phyloP scores from a whole-genome alignment of 2,329 filamentous ascomycete genomes.

The Pezicula neosporulosa region DNA sequence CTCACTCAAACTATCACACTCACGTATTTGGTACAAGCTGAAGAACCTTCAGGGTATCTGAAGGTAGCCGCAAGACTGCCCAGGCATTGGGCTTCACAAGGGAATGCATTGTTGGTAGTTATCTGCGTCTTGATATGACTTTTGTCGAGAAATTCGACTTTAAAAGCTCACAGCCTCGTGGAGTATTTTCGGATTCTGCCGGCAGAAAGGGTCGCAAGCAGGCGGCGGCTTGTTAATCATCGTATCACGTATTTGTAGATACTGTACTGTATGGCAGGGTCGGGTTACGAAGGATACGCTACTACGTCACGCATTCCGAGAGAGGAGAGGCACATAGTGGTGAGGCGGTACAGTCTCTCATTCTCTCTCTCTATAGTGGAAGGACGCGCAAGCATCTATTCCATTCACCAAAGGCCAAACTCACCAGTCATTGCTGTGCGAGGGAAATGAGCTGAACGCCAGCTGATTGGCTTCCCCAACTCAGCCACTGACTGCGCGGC shows the following conservation, averaged over 20 bases:
- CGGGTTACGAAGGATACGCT: too few species aligned
- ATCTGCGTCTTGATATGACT: neutral
- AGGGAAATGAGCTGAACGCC: too few species aligned
- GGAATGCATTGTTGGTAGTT: conserved; percentile 21
- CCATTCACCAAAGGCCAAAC: too few species aligned
- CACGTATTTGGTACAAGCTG: conserved; percentile 61
- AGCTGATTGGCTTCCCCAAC: too few species aligned
- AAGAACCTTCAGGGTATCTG: conserved; percentile 53
- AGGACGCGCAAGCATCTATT: neutral
- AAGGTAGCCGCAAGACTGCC: conserved; percentile 57
- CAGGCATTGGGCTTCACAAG: conserved; percentile 55
- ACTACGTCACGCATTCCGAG: neutral
- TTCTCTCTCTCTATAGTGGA: too few species aligned
- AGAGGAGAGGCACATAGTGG: too few species aligned
- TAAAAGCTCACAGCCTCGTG: neutral
- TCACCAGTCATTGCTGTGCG: too few species aligned
- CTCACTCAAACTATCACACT: conserved; percentile 24
- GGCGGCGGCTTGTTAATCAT: neutral
- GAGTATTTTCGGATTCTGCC: too few species aligned
- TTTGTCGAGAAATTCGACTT: neutral
- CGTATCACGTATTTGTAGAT: neutral
- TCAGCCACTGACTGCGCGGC: neutral
- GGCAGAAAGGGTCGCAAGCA: too few species aligned
- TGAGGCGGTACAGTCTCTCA: neutral
- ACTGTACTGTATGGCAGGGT: too few species aligned